Evolutionary conservation across 495 filamentous ascomycete genomes (phyloP).

Genomic region (Astrothelium subdiscretum): DNA sequence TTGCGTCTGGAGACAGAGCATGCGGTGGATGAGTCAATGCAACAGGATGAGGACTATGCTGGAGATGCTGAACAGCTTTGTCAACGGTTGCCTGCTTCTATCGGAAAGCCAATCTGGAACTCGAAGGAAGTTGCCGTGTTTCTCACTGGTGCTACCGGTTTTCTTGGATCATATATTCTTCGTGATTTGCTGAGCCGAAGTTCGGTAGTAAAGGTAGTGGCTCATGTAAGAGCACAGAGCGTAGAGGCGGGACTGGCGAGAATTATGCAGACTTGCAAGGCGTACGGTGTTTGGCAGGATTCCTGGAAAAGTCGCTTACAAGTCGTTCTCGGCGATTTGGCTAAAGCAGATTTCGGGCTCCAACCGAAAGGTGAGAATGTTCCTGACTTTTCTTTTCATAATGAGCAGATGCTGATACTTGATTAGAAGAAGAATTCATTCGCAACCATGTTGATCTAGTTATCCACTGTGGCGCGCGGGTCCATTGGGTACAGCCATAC

Average conservation of each 20-base stretch:
- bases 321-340: conserved; percentile 61
- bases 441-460: conserved; percentile 59
- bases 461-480: conserved; percentile 77
- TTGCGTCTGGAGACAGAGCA: conserved; percentile 20
- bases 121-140: conserved; percentile 44
- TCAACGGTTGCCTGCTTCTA: conserved; percentile 32
- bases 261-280: conserved; percentile 40
- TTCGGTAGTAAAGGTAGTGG: conserved; percentile 55
- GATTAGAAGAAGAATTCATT: background rate
- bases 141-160: conserved; percentile 85
- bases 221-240: conserved; percentile 61
- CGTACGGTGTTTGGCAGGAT: conserved; percentile 73
- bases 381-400: background rate
- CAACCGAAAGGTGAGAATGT: conserved; percentile 54
- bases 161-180: conserved; percentile 75
- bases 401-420: background rate
- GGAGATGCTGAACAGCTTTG: conserved; percentile 51
- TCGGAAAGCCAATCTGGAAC: background rate
- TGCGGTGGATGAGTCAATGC: conserved; percentile 15
- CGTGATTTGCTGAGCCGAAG: conserved; percentile 56
- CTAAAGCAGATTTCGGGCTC: conserved; percentile 61
- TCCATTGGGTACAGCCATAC: conserved; percentile 78
- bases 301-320: conserved; percentile 51
- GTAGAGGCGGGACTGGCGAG: conserved; percentile 39
- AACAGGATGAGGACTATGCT: conserved; percentile 49